These are phyloP conservation scores for Nectriaceae sp. DNA, from an alignment of 2,329 filamentous ascomycete species.

Conservation along the genomic window DNA sequence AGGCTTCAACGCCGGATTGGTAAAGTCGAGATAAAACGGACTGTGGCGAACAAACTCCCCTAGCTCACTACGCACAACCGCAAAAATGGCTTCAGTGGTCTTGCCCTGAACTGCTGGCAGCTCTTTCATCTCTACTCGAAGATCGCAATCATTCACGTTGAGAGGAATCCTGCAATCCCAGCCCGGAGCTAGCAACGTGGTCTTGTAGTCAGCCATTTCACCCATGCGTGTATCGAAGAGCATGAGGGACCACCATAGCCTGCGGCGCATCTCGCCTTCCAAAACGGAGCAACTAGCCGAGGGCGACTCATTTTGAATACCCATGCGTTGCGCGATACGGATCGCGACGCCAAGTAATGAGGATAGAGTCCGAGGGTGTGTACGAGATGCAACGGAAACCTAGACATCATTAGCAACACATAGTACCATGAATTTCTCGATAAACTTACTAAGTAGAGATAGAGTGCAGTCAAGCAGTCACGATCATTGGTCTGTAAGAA, in stretches of 20 bases:
- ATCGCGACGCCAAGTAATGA: conserved; percentile 55
- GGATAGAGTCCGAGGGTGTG: conserved; percentile 52
- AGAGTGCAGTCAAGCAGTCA: conserved; percentile 57
- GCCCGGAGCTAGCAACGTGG: conserved; percentile 30
- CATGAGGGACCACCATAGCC: conserved; percentile 63
- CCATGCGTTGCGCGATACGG: conserved; percentile 59
- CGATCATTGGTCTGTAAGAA: conserved; percentile 53
- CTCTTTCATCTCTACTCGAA: conserved; percentile 42
- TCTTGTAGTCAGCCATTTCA: conserved; percentile 47
- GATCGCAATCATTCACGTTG: conserved; percentile 49
- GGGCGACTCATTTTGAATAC: conserved; percentile 51
- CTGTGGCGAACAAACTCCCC: conserved; percentile 40
- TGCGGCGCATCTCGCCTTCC: conserved; percentile 61
- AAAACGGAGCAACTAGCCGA: conserved; percentile 32
- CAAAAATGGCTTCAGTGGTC: conserved; percentile 46
- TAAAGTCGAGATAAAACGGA: conserved; percentile 37
- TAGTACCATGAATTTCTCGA: background rate
- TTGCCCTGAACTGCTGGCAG: conserved; percentile 27
- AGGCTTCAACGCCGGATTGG: conserved; percentile 32
- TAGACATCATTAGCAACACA: conserved; percentile 26
- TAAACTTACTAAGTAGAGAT: conserved; percentile 54
- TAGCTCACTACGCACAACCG: conserved; percentile 41
- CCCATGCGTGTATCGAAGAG: conserved; percentile 58
- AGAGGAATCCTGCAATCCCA: conserved; percentile 47
- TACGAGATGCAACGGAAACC: conserved; percentile 46